These are phyloP conservation scores for Citrus mangshanensis DNA, from an alignment of 345 rosid genomes.

Conservation along the genomic window DNA sequence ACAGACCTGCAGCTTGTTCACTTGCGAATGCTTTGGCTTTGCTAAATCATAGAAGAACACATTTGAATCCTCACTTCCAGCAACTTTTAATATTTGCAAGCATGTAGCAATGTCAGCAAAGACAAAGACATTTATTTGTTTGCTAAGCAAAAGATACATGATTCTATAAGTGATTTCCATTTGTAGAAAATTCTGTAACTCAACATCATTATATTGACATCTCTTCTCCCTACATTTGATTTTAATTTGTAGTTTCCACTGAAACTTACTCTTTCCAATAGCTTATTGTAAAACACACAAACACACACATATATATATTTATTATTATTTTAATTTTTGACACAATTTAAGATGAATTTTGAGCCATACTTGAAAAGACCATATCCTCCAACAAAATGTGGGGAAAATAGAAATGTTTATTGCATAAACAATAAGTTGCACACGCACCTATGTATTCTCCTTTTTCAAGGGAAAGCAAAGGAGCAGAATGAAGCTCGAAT, in stretches of 20 bases:
- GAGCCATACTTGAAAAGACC: neutral
- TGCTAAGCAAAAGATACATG: neutral
- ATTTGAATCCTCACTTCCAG: constrained; percentile 92
- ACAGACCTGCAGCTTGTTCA: constrained; percentile 91
- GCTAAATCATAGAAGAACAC: constrained; percentile 92
- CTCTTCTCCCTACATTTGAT: neutral
- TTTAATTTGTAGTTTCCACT: neutral
- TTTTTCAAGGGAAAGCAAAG: constrained; percentile 80
- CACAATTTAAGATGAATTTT: neutral
- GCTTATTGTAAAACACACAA: neutral
- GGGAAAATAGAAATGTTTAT: neutral
- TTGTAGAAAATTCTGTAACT: no score
- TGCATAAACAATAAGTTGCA: neutral
- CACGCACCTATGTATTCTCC: constrained; percentile 87
- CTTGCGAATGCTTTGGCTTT: constrained; percentile 79
- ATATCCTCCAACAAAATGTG: neutral
- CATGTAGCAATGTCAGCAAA: constrained; percentile 14
- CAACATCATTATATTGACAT: neutral
- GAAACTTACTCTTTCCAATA: neutral
- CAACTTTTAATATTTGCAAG: constrained; percentile 49
- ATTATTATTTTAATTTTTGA: neutral
- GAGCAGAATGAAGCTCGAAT: constrained; percentile 88
- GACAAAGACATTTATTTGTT: neutral
- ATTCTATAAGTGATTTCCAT: no score
- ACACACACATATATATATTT: no score